Evolutionary conservation across 768 basidiomycete species (phyloP).

Genomic region (Phylloporus sp.): DNA sequence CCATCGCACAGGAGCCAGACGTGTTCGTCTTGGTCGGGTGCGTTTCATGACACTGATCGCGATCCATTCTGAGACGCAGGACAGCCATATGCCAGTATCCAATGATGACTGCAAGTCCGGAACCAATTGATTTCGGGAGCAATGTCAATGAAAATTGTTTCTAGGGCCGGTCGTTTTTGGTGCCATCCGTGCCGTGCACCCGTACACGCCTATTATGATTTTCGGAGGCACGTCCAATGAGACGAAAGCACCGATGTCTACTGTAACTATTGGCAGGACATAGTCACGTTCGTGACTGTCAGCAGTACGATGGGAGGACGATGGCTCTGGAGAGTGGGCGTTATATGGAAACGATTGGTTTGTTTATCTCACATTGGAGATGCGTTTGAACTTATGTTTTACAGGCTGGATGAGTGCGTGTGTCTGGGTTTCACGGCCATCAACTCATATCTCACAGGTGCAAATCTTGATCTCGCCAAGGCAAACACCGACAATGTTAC

Average conservation of each 20-base stretch:
- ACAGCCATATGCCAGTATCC: constrained; percentile 78
- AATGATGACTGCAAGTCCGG: constrained; percentile 54
- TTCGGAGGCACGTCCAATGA: constrained; percentile 73
- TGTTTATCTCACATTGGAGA: constrained; percentile 7
- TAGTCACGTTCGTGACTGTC: constrained; percentile 28
- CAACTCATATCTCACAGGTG: constrained; percentile 32
- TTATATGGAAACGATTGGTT: constrained; percentile 91
- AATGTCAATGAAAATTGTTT: neutral
- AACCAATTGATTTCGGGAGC: neutral
- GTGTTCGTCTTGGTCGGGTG: constrained; percentile 73
- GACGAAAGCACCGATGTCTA: too few species aligned
- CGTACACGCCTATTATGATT: constrained; percentile 73
- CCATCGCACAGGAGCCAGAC: constrained; percentile 77
- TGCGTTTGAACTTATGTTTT: neutral
- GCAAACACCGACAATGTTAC: constrained; percentile 46
- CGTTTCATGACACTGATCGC: constrained; percentile 11
- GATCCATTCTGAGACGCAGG: neutral
- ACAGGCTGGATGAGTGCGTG: constrained; percentile 60
- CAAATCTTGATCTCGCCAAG: constrained; percentile 39
- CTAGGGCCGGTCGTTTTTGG: constrained; percentile 69
- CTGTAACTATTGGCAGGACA: constrained; percentile 54
- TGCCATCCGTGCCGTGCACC: constrained; percentile 68
- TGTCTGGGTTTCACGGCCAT: neutral
- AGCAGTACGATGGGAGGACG: constrained; percentile 20
- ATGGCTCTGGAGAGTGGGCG: constrained; percentile 69